Evolutionary conservation across 768 basidiomycete genomes (phyloP), one percentile per base, ranked within the genome.

Genomic region (Clavaria fumosa): DNA sequence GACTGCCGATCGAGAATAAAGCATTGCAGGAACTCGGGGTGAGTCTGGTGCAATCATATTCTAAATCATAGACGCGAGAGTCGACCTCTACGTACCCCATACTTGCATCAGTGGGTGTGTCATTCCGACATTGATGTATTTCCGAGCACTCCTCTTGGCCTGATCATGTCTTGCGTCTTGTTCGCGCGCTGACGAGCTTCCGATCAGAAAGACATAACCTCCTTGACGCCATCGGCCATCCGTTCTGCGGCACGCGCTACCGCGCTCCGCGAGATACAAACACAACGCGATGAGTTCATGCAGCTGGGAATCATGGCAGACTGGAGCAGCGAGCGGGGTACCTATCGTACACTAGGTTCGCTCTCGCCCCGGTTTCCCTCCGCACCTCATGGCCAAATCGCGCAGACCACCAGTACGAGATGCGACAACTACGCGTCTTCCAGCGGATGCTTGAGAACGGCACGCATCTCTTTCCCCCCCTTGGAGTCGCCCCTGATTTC

Each of bases 1-100:
- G 93, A 4, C 72, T 96, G 9, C 93, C 93, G 0, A 96, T 97
- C 43, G 93, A 97, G 54, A 86, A 88, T 46, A 96, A 95, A 50
- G 84, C 90, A 0, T 60, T 99, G 23, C 64, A 79, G 42, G 70
- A 79, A 17, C 63, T 93, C 19, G 67, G 72, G 39, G 84, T 84
- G 50, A 38, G 70, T 50, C 19, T 19, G 20, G n/a, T 10, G 17
- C 18, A 20, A 4, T 32, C n/a, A n/a, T 15, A 15, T 45, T 12
- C 31, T 23, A 26, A 9, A 9, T 28, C 14, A 28, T 14, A 28
- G 9, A 28, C 34, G 11, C 12, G 23, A 27, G 22, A 12, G 12
- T 43, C 23, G 33, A 35, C n/a, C 23, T 26, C 7, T 9, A 28
- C 26, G 14, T 28, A 9, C 26, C 26, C 9, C 26, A n/a, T n/a